Percentiles rank a stretch among this genome's conserved stretches.
Conservation (phyloP, 176 grass and related monocot species). For the Ampelocalamus luodianensis region DNA sequence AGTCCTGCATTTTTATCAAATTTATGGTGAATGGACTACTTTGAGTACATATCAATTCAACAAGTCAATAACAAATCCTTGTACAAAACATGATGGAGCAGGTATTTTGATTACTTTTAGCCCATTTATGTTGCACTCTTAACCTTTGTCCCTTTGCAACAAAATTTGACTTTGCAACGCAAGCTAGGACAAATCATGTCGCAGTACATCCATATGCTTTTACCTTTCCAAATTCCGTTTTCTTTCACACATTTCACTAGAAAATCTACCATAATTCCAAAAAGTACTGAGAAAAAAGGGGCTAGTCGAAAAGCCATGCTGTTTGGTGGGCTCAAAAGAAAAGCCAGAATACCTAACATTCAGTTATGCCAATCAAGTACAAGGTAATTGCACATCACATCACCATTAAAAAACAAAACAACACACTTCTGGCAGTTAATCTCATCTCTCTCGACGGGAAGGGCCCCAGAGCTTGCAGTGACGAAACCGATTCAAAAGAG, state of each 20-base stretch:
- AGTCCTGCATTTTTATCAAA: slow-evolving; percentile 6
- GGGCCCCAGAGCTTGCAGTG: not conserved
- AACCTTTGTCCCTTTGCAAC: not conserved
- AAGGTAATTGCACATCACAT: not conserved
- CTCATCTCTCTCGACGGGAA: not conserved
- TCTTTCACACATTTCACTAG: not conserved
- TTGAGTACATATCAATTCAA: slow-evolving; percentile 35
- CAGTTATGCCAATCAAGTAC: slow-evolving; percentile 25
- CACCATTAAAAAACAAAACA: not conserved
- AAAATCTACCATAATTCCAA: not conserved
- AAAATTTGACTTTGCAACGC: not conserved
- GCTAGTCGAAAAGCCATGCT: not conserved
- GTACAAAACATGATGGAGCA: too few relatives aligned
- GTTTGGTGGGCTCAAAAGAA: slow-evolving; percentile 2
- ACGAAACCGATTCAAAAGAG: slow-evolving; percentile 8
- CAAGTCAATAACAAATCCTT: not conserved
- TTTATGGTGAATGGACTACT: not conserved
- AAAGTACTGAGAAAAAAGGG: not conserved
- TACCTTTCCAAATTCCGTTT: not conserved
- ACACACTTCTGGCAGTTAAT: not conserved
- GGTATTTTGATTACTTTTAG: too few relatives aligned
- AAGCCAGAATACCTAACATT: slow-evolving; percentile 26
- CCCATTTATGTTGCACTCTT: too few relatives aligned
- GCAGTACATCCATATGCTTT: not conserved
- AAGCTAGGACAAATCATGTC: not conserved